phyloP scores from a whole-genome alignment of 208 protist species.

The Sergeia podlipaevii region DNA sequence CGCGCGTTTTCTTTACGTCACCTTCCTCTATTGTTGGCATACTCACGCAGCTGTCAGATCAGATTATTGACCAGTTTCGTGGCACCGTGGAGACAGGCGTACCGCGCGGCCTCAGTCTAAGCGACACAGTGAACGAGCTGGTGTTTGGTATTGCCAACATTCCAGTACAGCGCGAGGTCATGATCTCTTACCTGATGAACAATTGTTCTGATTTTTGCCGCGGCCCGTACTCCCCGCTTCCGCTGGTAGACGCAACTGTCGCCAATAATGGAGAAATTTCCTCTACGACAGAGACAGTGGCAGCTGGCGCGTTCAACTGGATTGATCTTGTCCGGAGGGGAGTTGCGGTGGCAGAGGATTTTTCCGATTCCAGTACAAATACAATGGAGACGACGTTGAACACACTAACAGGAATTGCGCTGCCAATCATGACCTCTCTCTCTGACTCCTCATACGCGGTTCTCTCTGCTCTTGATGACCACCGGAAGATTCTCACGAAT shows the following conservation, averaged over 20 bases:
- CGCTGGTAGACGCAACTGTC: background rate
- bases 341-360: background rate
- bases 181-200: constrained; percentile 5
- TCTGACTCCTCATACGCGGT: background rate
- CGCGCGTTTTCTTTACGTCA: background rate
- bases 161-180: background rate
- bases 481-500: background rate
- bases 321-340: background rate
- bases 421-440: background rate
- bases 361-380: background rate
- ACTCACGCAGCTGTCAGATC: background rate
- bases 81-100: constrained; percentile 1
- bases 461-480: background rate
- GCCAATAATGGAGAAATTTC: background rate
- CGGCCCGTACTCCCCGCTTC: background rate
- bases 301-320: background rate
- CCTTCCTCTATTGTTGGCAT: background rate
- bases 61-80: background rate
- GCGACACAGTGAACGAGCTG: background rate
- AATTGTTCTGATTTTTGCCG: constrained; percentile 7
- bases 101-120: background rate
- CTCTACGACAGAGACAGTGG: background rate
- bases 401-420: background rate
- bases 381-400: background rate
- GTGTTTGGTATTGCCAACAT: constrained; percentile 3